Conservation (phyloP, 78 protist species). For the Blattamonas nauphoetae region DNA sequence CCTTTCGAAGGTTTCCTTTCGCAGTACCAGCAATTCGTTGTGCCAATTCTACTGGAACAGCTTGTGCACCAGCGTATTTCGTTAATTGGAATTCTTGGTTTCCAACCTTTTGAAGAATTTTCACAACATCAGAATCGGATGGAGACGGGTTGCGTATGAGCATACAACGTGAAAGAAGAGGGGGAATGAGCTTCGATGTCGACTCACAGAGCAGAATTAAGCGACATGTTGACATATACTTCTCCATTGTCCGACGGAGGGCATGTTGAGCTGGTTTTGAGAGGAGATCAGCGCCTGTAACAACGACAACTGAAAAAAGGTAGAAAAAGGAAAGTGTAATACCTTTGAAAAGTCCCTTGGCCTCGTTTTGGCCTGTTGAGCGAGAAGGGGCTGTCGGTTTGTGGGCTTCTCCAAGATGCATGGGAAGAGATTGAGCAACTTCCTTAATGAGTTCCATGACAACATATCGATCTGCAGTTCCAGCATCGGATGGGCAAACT, state of each 20-base stretch:
- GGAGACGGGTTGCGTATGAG: constrained; percentile 82
- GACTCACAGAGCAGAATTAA: constrained; percentile 56
- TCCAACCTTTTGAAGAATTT: neutral
- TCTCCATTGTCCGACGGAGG: constrained; percentile 96
- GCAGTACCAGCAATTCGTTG: constrained; percentile 5
- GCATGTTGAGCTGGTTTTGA: constrained; percentile 87
- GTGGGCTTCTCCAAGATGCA: constrained; percentile 15
- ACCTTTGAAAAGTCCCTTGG: neutral
- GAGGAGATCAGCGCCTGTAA: constrained; percentile 79
- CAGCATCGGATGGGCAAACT: constrained; percentile 86
- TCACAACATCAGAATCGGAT: constrained; percentile 28
- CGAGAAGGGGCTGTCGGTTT: neutral
- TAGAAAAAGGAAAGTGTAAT: neutral
- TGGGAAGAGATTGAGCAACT: constrained; percentile 73
- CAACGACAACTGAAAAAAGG: constrained; percentile 59
- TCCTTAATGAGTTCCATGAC: constrained; percentile 78
- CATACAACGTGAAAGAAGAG: constrained; percentile 85
- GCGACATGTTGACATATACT: constrained; percentile 56
- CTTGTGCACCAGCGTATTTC: constrained; percentile 1
- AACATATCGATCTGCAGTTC: constrained; percentile 74
- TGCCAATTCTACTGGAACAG: constrained; percentile 23
- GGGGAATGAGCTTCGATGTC: constrained; percentile 66
- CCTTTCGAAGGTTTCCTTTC: constrained; percentile 73
- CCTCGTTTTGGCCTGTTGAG: neutral
- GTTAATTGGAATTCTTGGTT: neutral